Base-by-base conservation (phyloP, 2,329 filamentous ascomycete species). In the Scedosporium dehoogii region DNA sequence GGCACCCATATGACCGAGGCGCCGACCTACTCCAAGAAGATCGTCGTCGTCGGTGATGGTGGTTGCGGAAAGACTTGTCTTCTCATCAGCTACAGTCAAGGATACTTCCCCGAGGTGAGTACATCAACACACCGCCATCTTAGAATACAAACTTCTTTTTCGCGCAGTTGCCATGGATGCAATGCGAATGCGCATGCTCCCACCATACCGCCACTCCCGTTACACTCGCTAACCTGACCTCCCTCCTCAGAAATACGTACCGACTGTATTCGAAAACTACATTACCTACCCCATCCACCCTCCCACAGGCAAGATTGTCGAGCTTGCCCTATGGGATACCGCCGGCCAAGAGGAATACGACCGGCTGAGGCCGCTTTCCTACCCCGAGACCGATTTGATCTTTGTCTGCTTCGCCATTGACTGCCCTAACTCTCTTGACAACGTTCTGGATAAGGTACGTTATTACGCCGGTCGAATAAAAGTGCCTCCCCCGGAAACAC, bases 381-480 rank as follows among this genome's bases (percentile, higher is more conserved):
- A 99, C 77, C 94, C 94, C 3, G 94, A 99, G 78, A 99, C 94
- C 12, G 94, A 99, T 75, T 83, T 99, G 41, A 87, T 99, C 64
- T 97, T 99, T 75, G 94, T 99, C 68, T 99, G 94, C 81, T 99
- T 99, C 75, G 94, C 94, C 67, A 97, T 99, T 71, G 94, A 99
- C 77, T 99, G 94, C 75, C 94, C 94, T 42, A 97, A 96, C 75
- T 97, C 93, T 6, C 82, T 99, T 61, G 94, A 99, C 73, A 99
- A 99, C 76, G 93, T 99, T 64, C 88, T 97, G 80, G 94, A 99
- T 79, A 99, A 99, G 88, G 94, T 97, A 79, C 66, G 80, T 29
- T 41, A 27, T 23, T 38, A 41, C 56, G 18, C 41, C 16, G 6
- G 16, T 18, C 6, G 21, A 14, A 16, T 25, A 21, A 10, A 18